Evolutionary conservation across 2,329 filamentous ascomycete genomes (phyloP).

Genomic region (Ascochyta lentis): DNA sequence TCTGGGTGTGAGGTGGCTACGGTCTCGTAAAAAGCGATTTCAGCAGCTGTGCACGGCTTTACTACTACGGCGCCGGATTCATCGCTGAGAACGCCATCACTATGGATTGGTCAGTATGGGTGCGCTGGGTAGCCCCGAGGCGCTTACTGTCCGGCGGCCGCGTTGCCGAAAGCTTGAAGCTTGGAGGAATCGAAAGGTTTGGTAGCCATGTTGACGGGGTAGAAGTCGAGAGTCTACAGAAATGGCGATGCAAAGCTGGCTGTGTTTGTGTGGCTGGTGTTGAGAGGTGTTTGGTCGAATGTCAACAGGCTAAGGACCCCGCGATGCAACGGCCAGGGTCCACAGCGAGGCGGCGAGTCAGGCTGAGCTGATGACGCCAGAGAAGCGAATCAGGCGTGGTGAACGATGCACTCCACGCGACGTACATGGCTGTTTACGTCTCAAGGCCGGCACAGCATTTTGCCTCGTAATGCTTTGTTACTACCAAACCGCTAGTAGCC

Average conservation of each 20-base stretch:
- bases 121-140: constrained; percentile 12
- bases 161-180: constrained; percentile 73
- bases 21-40: constrained; percentile 89
- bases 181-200: constrained; percentile 64
- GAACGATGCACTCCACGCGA: too few relatives aligned
- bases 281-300: constrained; percentile 11
- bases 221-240: neutral
- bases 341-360: constrained; percentile 34
- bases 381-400: constrained; percentile 8
- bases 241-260: constrained; percentile 6
- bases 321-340: constrained; percentile 24
- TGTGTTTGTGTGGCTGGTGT: constrained; percentile 18
- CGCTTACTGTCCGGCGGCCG: constrained; percentile 84
- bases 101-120: constrained; percentile 48
- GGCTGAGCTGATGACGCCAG: constrained; percentile 7
- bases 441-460: too few relatives aligned
- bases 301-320: constrained; percentile 14
- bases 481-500: too few relatives aligned
- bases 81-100: constrained; percentile 89
- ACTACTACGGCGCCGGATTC: constrained; percentile 84
- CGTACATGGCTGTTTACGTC: too few relatives aligned
- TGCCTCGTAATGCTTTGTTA: too few relatives aligned
- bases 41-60: constrained; percentile 87
- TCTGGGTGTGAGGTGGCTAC: constrained; percentile 69
- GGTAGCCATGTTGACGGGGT: constrained; percentile 43